Percentiles rank a stretch among this genome's conserved stretches.
Conservation (phyloP, 768 basidiomycete genomes). For the Kwoniella newhampshirensis region DNA sequence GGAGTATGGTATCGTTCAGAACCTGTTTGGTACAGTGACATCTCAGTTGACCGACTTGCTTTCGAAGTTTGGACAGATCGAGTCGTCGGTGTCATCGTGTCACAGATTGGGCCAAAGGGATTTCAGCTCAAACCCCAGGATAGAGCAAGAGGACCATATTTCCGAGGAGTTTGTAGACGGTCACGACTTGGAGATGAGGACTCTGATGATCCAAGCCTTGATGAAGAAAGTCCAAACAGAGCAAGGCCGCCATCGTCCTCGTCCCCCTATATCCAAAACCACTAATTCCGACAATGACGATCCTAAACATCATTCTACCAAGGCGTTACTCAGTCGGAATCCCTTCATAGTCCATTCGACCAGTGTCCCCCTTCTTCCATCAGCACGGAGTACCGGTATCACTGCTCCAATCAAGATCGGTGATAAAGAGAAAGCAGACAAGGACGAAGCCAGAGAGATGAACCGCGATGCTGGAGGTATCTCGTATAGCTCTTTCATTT, state of each 20-base stretch:
- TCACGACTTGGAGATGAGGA: constrained; percentile 28
- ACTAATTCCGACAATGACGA: neutral
- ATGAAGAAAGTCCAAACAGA: constrained; percentile 33
- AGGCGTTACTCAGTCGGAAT: constrained; percentile 3
- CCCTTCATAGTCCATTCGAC: constrained; percentile 37
- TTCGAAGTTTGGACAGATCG: too few relatives aligned
- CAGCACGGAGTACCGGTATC: constrained; percentile 5
- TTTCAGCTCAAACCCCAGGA: too few relatives aligned
- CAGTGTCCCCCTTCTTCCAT: neutral
- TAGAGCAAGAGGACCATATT: too few relatives aligned
- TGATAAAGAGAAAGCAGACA: neutral
- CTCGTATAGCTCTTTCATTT: neutral
- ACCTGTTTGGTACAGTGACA: too few relatives aligned
- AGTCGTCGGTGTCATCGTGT: too few relatives aligned
- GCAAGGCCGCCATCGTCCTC: neutral
- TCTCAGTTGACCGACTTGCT: too few relatives aligned
- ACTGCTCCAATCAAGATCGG: constrained; percentile 5
- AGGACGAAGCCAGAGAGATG: neutral
- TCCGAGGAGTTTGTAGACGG: too few relatives aligned
- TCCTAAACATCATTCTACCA: neutral
- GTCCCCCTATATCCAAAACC: neutral
- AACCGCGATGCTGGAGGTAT: neutral
- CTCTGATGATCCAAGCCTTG: constrained; percentile 26
- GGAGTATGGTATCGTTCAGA: too few relatives aligned
- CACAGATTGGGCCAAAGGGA: too few relatives aligned